Conservation (phyloP, 2,329 filamentous ascomycete species). For the Fusarium tricinctum region DNA sequence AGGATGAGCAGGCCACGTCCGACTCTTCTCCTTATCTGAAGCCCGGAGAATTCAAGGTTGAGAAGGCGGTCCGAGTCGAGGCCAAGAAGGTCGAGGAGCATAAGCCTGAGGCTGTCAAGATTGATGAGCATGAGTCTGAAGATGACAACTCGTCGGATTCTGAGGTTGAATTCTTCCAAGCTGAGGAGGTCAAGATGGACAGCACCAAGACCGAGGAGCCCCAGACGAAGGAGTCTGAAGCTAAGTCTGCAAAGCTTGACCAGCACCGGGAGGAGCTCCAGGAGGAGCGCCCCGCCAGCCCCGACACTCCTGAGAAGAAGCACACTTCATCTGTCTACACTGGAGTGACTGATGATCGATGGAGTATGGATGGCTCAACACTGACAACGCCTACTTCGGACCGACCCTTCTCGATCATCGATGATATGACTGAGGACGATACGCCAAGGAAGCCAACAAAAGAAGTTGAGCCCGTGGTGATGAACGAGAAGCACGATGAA, state of each 20-base stretch:
- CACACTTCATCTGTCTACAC: slow-evolving; percentile 58
- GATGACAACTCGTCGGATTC: slow-evolving; percentile 40
- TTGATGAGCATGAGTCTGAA: slow-evolving; percentile 1
- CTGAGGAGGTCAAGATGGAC: slow-evolving; percentile 33
- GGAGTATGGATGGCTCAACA: slow-evolving; percentile 56
- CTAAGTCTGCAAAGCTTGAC: slow-evolving; percentile 10
- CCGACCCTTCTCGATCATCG: slow-evolving; percentile 52
- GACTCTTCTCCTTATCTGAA: slow-evolving; percentile 43
- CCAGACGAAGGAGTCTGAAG: slow-evolving; percentile 7
- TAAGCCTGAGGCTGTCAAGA: background rate
- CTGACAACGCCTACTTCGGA: slow-evolving; percentile 58
- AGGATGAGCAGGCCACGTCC: slow-evolving; percentile 43
- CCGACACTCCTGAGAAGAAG: slow-evolving; percentile 52
- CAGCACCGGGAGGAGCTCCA: slow-evolving; percentile 31
- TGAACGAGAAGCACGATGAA: slow-evolving; percentile 45
- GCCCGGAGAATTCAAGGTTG: slow-evolving; percentile 40
- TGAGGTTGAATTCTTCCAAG: slow-evolving; percentile 41
- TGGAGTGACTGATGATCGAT: slow-evolving; percentile 55
- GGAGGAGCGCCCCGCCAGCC: slow-evolving; percentile 47
- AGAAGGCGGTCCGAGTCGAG: slow-evolving; percentile 30
- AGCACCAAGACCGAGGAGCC: slow-evolving; percentile 12
- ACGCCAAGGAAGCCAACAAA: slow-evolving; percentile 50
- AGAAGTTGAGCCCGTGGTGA: slow-evolving; percentile 43
- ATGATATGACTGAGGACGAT: slow-evolving; percentile 52
- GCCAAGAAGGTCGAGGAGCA: slow-evolving; percentile 20